These are phyloP conservation scores for Phaeosphaeria sp. DNA, from an alignment of 2,329 filamentous ascomycete species.

Conservation along the genomic window DNA sequence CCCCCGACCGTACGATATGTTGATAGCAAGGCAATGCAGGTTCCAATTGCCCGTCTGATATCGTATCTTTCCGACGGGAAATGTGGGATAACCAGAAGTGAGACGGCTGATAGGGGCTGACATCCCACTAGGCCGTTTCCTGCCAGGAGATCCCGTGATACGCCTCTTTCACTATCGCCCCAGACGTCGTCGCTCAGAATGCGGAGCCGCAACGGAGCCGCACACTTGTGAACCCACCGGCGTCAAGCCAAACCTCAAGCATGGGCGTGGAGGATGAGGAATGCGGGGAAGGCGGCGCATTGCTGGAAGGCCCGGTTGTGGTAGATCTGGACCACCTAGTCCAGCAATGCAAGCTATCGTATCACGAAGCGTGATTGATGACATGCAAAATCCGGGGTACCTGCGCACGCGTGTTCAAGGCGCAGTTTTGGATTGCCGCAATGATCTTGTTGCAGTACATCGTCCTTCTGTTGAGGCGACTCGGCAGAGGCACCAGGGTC, in stretches of 20 bases:
- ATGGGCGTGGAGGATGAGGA: background rate
- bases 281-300: background rate
- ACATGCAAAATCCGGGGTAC: background rate
- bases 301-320: background rate
- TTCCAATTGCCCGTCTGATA: background rate
- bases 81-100: background rate
- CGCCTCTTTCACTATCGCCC: conserved; percentile 1
- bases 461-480: conserved; percentile 3
- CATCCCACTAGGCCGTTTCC: background rate
- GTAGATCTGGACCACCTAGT: background rate
- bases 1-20: background rate
- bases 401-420: background rate
- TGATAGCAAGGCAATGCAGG: background rate
- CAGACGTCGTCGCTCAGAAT: background rate
- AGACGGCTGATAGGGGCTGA: background rate
- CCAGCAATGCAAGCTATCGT: background rate
- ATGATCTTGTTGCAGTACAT: background rate
- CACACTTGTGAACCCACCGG: background rate
- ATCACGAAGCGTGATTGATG: background rate
- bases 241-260: background rate
- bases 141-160: conserved; percentile 1
- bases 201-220: background rate
- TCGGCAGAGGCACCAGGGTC: background rate
- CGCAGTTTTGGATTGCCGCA: background rate
- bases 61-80: background rate